Base-by-base conservation (phyloP, 148 eudicot species). In the Rhododendron molle region DNA sequence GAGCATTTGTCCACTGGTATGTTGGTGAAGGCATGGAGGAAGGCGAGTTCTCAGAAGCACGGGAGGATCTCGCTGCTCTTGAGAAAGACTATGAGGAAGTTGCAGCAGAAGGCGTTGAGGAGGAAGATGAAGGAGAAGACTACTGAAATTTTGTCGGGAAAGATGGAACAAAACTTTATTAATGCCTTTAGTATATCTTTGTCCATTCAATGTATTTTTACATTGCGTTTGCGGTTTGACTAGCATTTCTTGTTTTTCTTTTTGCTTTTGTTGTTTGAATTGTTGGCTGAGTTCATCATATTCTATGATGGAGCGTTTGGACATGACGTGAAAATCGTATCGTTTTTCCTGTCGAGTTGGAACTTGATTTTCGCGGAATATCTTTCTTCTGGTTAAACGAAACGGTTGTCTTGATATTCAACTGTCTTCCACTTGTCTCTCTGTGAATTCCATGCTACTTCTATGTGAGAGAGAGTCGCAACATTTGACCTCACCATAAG, bases 1-100 rank as follows among this genome's bases (percentile, higher is more conserved):
- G 87, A 80, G 87, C 87, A 32, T 85, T 85, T 52, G 87, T 85
- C 21, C 87, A 85, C 78, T 85, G 87, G 87, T 85, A 85, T 28
- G 87, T 85, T 34, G 87, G 87, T 69, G 87, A 85, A 80, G 87
- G 87, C 30, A 85, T 85, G 87, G 87, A 85, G 72, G 87, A 85
- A 80, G 87, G 87, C 12, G 87, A 85, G 83, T 85, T 85, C 78
- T 85, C 87, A 30, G 87, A 85, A 69, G 87, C 87, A 77, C 83
- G 87, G 5, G 87, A 85, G 49, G 87, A 85, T 80, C 87, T 85
- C 36, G 87, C 87, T 30, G 87, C 87, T 54, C 87, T 85, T 40
- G 87, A 85, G 87, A 85, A 80, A 80, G 87, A 85, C 79, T 85
- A 85, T 12, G 87, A 85, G 83, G 87, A 81, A 86, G 85, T 83